Percentiles rank a stretch among this genome's conserved stretches.
phyloP scores from a whole-genome alignment of 2,329 filamentous ascomycete genomes.

The Xylariaceae sp. region DNA sequence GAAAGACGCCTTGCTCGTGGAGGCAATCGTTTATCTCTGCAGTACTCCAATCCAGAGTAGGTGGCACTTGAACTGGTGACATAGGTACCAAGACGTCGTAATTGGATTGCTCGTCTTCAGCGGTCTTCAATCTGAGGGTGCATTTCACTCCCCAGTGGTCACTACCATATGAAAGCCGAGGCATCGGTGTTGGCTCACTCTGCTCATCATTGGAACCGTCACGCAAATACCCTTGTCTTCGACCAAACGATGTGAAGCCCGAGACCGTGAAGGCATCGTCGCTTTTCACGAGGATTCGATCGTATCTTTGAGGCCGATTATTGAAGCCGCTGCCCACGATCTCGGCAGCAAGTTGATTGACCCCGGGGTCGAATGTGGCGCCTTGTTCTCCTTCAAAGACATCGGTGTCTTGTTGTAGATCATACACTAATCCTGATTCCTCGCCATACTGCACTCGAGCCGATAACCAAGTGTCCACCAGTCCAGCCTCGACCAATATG shows the following conservation, averaged over 20 bases:
- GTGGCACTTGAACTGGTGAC: constrained; percentile 34
- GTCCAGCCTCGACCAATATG: constrained; percentile 40
- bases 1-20: constrained; percentile 38
- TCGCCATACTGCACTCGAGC: constrained; percentile 42
- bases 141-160: constrained; percentile 58
- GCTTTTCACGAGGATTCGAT: constrained; percentile 55
- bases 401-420: constrained; percentile 25
- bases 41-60: constrained; percentile 28
- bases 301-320: constrained; percentile 60
- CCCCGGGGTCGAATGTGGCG: constrained; percentile 59
- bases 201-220: constrained; percentile 1
- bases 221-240: constrained; percentile 27
- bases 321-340: constrained; percentile 44
- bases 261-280: constrained; percentile 36
- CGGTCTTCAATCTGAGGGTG: constrained; percentile 30
- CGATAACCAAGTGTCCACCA: constrained; percentile 51
- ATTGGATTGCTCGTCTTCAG: constrained; percentile 8
- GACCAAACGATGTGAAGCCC: constrained; percentile 57
- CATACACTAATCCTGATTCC: constrained; percentile 31
- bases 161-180: constrained; percentile 37
- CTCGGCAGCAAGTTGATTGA: constrained; percentile 52
- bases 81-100: constrained; percentile 24
- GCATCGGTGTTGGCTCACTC: constrained; percentile 2
- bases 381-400: constrained; percentile 58
- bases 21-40: constrained; percentile 38